phyloP scores from a whole-genome alignment of 2,329 filamentous ascomycete species.

The Pseudogymnoascus sp. region DNA sequence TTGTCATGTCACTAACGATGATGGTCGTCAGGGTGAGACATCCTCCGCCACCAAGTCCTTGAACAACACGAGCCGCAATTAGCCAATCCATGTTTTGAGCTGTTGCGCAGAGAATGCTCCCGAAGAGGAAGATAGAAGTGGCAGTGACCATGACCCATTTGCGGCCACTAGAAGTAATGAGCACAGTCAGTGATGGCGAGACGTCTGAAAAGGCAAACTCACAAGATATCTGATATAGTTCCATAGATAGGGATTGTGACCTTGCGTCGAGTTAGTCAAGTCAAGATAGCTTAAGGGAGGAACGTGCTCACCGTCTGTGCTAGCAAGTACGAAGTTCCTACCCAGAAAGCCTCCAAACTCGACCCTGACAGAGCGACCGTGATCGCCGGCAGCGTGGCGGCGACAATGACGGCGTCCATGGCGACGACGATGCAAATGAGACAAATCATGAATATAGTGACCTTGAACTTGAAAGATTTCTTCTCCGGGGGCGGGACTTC shows the following conservation, averaged over 20 bases:
- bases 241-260: too few species aligned
- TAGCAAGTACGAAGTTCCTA: conserved; percentile 16
- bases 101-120: conserved; percentile 15
- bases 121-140: conserved; percentile 14
- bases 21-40: conserved; percentile 38
- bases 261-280: too few species aligned
- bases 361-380: conserved; percentile 12
- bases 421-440: conserved; percentile 14
- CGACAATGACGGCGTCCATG: conserved; percentile 17
- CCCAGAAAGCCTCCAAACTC: conserved; percentile 17
- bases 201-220: too few species aligned
- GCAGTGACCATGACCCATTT: too few species aligned
- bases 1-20: conserved; percentile 43
- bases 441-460: conserved; percentile 14
- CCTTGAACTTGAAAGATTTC: conserved; percentile 15
- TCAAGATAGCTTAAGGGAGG: too few species aligned
- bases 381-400: conserved; percentile 16
- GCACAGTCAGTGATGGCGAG: too few species aligned
- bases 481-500: not conserved
- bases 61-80: conserved; percentile 13
- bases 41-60: conserved; percentile 40
- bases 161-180: too few species aligned
- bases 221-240: too few species aligned
- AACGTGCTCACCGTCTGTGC: conserved; percentile 2
- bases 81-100: conserved; percentile 15